phyloP scores from a whole-genome alignment of 1,139 yeast genomes.

The Yamadazyma triangularis region DNA sequence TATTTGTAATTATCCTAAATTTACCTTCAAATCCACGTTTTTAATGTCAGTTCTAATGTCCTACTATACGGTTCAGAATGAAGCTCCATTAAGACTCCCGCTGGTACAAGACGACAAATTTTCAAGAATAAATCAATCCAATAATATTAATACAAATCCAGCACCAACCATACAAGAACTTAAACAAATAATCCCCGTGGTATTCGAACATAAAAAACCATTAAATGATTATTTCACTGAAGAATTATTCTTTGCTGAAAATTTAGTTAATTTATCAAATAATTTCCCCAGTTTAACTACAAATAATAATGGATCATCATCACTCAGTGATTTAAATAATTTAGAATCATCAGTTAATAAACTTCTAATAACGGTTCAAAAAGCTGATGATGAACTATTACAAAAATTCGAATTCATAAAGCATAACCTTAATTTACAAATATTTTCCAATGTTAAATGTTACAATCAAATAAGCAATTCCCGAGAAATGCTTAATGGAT shows the following conservation, averaged over 20 bases:
- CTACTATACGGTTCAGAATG: too few species aligned
- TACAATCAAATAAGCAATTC: slow-evolving; percentile 11
- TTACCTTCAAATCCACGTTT: too few species aligned
- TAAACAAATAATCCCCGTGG: slow-evolving; percentile 9
- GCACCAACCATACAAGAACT: slow-evolving; percentile 9
- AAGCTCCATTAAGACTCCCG: too few species aligned
- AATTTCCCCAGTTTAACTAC: slow-evolving; percentile 2
- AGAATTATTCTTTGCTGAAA: slow-evolving; percentile 16
- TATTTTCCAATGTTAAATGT: slow-evolving; percentile 11
- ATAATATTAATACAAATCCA: too few species aligned
- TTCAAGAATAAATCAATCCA: too few species aligned
- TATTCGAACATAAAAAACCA: slow-evolving; percentile 7
- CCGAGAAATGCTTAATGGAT: slow-evolving; percentile 11
- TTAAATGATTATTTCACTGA: slow-evolving; percentile 12
- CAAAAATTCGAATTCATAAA: slow-evolving; percentile 4
- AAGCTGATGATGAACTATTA: slow-evolving; percentile 1
- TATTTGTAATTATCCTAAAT: too few species aligned
- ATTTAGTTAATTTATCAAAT: slow-evolving; percentile 12
- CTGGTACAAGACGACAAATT: too few species aligned
- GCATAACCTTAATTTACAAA: slow-evolving; percentile 10
- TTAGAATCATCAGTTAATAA: slow-evolving; percentile 4
- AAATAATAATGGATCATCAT: background rate
- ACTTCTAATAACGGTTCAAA: slow-evolving; percentile 5
- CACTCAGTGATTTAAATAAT: background rate
- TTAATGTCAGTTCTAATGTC: too few species aligned